A percentile compares a stretch with the other conserved stretches of the same genome.
Evolutionary conservation across 2,329 filamentous ascomycete species (phyloP).

Genomic region (Aspergillus tubingensis): DNA sequence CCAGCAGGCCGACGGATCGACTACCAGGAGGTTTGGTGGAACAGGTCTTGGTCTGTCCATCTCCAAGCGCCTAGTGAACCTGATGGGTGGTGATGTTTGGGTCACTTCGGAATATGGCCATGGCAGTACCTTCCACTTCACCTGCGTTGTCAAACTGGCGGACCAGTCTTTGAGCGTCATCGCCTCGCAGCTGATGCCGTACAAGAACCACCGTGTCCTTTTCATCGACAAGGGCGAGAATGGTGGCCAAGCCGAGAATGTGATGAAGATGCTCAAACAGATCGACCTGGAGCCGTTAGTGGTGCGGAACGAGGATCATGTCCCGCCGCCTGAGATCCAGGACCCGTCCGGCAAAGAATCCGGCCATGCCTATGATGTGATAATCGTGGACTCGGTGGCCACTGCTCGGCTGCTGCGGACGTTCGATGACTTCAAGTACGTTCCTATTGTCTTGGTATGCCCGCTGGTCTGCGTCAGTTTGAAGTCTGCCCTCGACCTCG

Average conservation of each 20-base stretch:
- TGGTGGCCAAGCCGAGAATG: conserved; percentile 63
- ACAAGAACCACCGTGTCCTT: conserved; percentile 86
- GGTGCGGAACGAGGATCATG: conserved; percentile 72
- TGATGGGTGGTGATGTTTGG: conserved; percentile 97
- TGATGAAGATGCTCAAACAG: conserved; percentile 73
- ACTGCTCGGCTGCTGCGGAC: conserved; percentile 82
- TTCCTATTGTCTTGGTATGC: conserved; percentile 89
- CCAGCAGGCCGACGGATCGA: conserved; percentile 96
- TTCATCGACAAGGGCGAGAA: conserved; percentile 93
- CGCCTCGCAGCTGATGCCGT: conserved; percentile 76
- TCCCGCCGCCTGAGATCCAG: conserved; percentile 59
- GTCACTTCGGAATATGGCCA: conserved; percentile 89
- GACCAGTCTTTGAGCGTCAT: conserved; percentile 76
- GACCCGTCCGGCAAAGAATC: conserved; percentile 51
- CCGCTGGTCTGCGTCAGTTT: conserved; percentile 87
- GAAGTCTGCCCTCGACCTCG: conserved; percentile 89
- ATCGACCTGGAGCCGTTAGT: conserved; percentile 81
- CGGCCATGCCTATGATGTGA: conserved; percentile 80
- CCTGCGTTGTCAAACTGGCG: conserved; percentile 83
- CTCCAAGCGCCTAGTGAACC: conserved; percentile 88
- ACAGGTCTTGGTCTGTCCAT: conserved; percentile 93
- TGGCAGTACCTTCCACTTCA: conserved; percentile 95
- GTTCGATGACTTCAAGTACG: conserved; percentile 95
- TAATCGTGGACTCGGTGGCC: conserved; percentile 91
- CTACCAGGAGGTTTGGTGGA: conserved; percentile 92